phyloP scores from a whole-genome alignment of 306 rosid species.

The Prosopis cineraria region DNA sequence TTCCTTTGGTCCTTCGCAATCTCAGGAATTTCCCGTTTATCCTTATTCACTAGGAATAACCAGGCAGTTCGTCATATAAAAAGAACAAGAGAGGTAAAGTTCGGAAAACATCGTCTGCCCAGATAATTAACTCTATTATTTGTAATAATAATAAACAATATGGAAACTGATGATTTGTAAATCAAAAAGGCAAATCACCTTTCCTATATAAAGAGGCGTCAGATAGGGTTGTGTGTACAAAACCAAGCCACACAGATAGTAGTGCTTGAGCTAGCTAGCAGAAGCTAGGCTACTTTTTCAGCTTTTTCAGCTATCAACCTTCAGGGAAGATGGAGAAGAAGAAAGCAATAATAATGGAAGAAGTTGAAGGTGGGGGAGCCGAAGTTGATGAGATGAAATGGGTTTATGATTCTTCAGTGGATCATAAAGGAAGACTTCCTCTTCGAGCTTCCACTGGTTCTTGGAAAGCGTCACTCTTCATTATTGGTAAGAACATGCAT shows the following conservation, averaged over 20 bases:
- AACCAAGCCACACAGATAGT: background rate
- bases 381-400: slow-evolving; percentile 35
- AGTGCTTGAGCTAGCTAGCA: background rate
- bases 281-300: background rate
- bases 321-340: slow-evolving; percentile 40
- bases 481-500: slow-evolving; percentile 47
- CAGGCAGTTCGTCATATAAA: background rate
- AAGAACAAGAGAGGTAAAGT: background rate
- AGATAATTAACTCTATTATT: background rate
- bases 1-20: background rate
- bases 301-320: background rate
- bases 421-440: slow-evolving; percentile 57
- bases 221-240: slow-evolving; percentile 28
- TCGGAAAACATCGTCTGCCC: no score
- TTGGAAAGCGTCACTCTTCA: slow-evolving; percentile 72
- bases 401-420: slow-evolving; percentile 69
- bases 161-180: background rate
- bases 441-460: slow-evolving; percentile 69
- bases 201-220: slow-evolving; percentile 54
- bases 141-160: background rate
- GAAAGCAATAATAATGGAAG: background rate
- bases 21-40: background rate
- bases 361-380: slow-evolving; percentile 4
- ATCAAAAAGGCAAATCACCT: slow-evolving; percentile 19
- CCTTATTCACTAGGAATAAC: background rate